Evolutionary conservation across 345 rosid genomes (phyloP).

Genomic region (Salix suchowensis): DNA sequence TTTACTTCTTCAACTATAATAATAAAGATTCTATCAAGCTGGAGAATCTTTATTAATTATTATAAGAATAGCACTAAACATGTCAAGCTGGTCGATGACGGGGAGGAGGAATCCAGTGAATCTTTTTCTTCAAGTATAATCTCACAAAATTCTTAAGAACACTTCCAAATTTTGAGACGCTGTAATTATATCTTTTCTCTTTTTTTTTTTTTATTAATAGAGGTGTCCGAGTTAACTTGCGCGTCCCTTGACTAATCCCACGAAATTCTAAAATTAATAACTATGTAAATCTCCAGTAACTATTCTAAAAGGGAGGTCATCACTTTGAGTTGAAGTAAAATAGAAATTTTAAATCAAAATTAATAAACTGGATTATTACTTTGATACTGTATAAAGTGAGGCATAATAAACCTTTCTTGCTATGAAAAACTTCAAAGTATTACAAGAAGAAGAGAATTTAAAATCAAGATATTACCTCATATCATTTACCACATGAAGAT

Average conservation of each 20-base stretch:
- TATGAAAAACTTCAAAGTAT: not conserved
- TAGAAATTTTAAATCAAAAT: not conserved
- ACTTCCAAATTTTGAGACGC: too few species aligned
- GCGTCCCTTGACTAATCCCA: too few species aligned
- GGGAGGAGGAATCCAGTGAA: not conserved
- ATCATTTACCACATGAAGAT: too few species aligned
- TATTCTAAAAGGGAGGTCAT: not conserved
- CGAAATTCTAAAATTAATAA: too few species aligned
- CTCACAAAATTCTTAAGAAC: not conserved
- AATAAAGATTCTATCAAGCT: not conserved
- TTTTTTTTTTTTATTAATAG: too few species aligned
- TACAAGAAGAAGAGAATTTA: not conserved
- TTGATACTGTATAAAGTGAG: not conserved
- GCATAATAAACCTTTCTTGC: not conserved
- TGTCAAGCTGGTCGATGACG: not conserved
- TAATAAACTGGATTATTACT: not conserved
- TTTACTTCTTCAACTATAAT: not conserved
- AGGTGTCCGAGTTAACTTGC: too few species aligned
- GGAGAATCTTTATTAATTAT: not conserved
- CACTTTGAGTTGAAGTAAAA: not conserved
- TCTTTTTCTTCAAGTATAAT: not conserved
- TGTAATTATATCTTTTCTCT: too few species aligned
- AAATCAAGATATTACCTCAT: not conserved
- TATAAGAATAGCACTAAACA: not conserved
- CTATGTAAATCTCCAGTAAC: fast-evolving